Evolutionary conservation across 1,284 basidiomycete genomes (phyloP), one percentile per base, ranked within the genome.

Genomic region (Filobasidium uniguttulatum): DNA sequence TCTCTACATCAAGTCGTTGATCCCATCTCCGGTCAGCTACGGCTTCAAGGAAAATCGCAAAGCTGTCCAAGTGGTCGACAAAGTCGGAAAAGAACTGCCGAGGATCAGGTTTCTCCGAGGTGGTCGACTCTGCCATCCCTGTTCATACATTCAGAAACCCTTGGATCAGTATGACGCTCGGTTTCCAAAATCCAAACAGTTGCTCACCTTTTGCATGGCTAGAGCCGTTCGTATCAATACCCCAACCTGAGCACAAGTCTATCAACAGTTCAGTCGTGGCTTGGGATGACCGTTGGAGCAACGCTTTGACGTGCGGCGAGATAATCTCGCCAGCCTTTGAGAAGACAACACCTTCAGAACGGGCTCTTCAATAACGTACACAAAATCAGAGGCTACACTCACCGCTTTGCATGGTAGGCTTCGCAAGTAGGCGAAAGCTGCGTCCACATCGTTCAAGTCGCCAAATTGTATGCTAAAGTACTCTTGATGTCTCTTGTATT

Each of bases 381-480:
- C 14, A 17, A 17, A 43, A 14, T 9, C 19, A 5, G 20, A 26
- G 10, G 34, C 15, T 20, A 26, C 25, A 74, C 83, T 60, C 61
- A 87, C 86, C 22, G 81, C 81, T 49, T 81, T 80, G 0, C 81
- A 75, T 0, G 85, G 84, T 5, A 96, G 72, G 35, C 77, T 76
- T 47, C 85, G 72, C 36, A 99, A 68, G 66, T 96, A 97, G 14
- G 66, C 67, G 48, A 96, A 67, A 0, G 91, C 94, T 58, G 89
- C 88, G 40, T 68, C 73, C 60, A 81, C 88, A 59, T 90, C 83
- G 14, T 77, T 78, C 0, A 82, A 80, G 68, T 98, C 93, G 66
- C 97, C 91, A 45, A 99, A 85, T 67, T 93, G 85, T 46, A 97
- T 94, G 46, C 87, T 75, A 35, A 98, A 66, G 64, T 91, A 97